Base-by-base conservation (phyloP, 176 grass and related monocot species). In the Musa itinerans region DNA sequence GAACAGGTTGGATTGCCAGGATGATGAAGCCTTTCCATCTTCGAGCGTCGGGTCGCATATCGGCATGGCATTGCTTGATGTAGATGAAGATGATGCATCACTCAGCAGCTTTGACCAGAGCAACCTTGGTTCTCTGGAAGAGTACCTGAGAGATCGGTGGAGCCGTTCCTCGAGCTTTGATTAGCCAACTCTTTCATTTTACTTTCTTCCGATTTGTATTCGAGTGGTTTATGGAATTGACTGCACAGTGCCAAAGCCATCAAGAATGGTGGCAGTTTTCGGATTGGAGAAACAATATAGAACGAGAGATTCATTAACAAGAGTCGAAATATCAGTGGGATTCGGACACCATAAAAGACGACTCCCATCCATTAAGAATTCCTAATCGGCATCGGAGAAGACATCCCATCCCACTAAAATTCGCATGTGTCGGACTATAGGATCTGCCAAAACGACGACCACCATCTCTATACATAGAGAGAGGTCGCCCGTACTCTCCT, bases 151-250 rank as follows among this genome's bases (percentile, higher is more conserved):
- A 53, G 78, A 82, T 52, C 83, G 88, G 10, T 93, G 94, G 78
- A 98, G 90, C 82, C 78, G 86, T 9, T 93, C 90, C 1, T 98
- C 94, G 48, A 98, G 94, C 78, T 98, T 98, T 80, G 94, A 93
- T 76, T 98, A 84, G 89, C 52, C n/a, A 52, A 13, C 48, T 59
- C 48, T 19, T n/a, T 72, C 13, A 19, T 71, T 53, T 23, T 72
- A 13, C 1, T 24, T 53, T 72, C 53, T 54, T 25, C 1, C 23
- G 19, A 8, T 20, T 59, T 61, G 17, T 61, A 21, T n/a, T n/a
- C 16, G 57, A 61, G 13, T 61, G 16, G 3, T 61, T 59, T 59
- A 16, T 59, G 56, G 1, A 59, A 34, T 34, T 59, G 56, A 2
- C 16, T 59, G 56, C 8, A 59, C 56, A 59, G 56, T 34, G 29